Evolutionary conservation across 495 filamentous ascomycete genomes (phyloP), one percentile per base, ranked within the genome.

Genomic region (Annulohypoxylon moriforme): DNA sequence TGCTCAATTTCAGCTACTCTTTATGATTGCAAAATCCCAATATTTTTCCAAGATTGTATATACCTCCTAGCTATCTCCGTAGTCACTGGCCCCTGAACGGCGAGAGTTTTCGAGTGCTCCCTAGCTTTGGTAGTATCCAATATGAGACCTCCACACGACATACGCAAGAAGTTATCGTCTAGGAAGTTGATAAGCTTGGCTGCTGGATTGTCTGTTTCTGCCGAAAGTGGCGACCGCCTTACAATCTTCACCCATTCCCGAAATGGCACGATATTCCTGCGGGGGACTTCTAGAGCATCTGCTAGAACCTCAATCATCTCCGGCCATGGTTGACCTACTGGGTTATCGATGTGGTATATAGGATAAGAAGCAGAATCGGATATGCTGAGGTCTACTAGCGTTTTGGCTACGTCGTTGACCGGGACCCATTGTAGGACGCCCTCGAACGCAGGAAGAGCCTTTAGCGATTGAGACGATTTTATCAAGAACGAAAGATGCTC

Each of bases 401-500:
- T 75, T 1, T 49, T 76, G 0, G 85, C 83, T 0, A 84, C 76
- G 49, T 80, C 77, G 55, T 88, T 77, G 2, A 86, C 85, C 0
- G 86, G 85, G 0, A 74, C 80, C 87, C 87, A 88, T 20, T 70
- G 84, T 0, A 86, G 27, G 4, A 63, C 31, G 1, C 86, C 85
- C 0, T 76, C 47, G 4, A 87, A 63, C 24, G 81, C 79, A 0
- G 87, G 86, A 4, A 86, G 65, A 0, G 73, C 77, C 0, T 76
- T 76, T 0, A 89, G 65, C 0, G 79, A 83, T 69, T 88, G 83
- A 0, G 83, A 77, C 0, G 84, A 86, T 69, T 88, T 89, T 50
- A 88, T 50, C 50, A 90, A 34, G 49, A 85, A 85, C 0, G 77
- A 58, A 14, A 88, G 70, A 69, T 87, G 84, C 67, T 88, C 86